Base-by-base conservation (phyloP, 805 yeast species). In the Trichomonascus vanleenenianus region DNA sequence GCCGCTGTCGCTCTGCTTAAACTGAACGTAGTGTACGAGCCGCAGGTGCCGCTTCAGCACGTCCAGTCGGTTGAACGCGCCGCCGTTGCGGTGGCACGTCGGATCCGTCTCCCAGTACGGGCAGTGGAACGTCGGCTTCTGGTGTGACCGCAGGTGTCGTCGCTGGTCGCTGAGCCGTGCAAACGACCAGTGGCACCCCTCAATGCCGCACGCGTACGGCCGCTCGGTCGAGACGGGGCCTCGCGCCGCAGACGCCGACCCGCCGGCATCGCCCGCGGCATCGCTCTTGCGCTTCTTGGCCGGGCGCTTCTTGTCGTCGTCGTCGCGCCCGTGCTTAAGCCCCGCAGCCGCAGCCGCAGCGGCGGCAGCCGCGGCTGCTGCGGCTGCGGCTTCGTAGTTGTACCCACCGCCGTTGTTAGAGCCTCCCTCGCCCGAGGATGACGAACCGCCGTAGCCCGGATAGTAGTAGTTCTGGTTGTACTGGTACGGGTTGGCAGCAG, bases 1-100 rank as follows among this genome's bases (percentile, higher is more conserved):
- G 11, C 91, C 91, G 2, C 78, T 70, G 45, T 78, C 85, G 22
- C 72, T 72, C 46, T 70, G 59, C 60, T 56, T 61, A 56, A 57
- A 60, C 48, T 60, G 77, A 30, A 76, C 78, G 57, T 72, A 80
- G 62, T 84, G 93, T 37, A 83, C 86, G 35, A 83, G 68, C 43
- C 76, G 70, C 45, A 84, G 64, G 61, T 84, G 93, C 39, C 93
- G 70, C 53, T 83, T 83, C 51, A 83, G 66, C 27, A 84, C 89
- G 56, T 84, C 93, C 49, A 82, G 63, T 39, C 93, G 68, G 55
- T 78, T 79, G 63, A 84, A 84, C 0, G 85, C 75, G 12, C 91
- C 89, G 16, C 83, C 85, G 52, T 81, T 82, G 45, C 83, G 70
- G 60, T 83, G 93, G 59, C 89, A 83, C 5, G 83, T 75, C 3